Base-by-base conservation (phyloP, 2,329 filamentous ascomycete genomes). In the Paraphoma sp. region DNA sequence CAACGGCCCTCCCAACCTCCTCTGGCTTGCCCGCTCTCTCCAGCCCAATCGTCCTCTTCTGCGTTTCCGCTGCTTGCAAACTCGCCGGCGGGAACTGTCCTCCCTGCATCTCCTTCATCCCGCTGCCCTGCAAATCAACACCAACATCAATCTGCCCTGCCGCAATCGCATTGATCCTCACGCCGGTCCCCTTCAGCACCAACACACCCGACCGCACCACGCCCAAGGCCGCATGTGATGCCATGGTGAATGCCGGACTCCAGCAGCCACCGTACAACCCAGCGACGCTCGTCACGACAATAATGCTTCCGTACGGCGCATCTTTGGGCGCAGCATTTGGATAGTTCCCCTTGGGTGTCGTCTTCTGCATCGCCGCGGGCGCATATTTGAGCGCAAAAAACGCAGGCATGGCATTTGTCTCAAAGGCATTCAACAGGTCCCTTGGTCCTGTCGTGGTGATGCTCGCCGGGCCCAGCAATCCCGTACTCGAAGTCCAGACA, bases 311-410 rank as follows among this genome's bases (percentile, higher is more conserved):
- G 65, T 88, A 88, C n/a, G 79, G 78, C 47, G 82, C 79, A 62
- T 83, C 82, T 65, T 88, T 88, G 0, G 84, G 84, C 11, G 84
- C 83, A 0, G 86, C 86, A 63, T 88, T 88, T 0, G 84, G 79
- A 64, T 89, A 88, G 43, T 70, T 79, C 7, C 82, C 80, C 59
- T 83, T 83, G 0, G 81, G 78, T 0, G 83, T 83, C 6, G 82
- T 81, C 69, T 88, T 88, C 16, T 76, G 80, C 86, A 89, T 88
- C 1, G 87, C 86, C 2, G 85, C 82, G 0, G 86, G 85, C 0
- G 85, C 85, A 64, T 88, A 87, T 69, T 88, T 88, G 59, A 88
- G 78, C 1, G 86, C 86, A 63, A 87, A 87, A 77, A 89, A 88
- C 2, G 86, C 85, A 6, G 85, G 84, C 73, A 88, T 81, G 40